Base-by-base conservation (phyloP, 345 rosid species). In the Rhodamnia rubescens region DNA sequence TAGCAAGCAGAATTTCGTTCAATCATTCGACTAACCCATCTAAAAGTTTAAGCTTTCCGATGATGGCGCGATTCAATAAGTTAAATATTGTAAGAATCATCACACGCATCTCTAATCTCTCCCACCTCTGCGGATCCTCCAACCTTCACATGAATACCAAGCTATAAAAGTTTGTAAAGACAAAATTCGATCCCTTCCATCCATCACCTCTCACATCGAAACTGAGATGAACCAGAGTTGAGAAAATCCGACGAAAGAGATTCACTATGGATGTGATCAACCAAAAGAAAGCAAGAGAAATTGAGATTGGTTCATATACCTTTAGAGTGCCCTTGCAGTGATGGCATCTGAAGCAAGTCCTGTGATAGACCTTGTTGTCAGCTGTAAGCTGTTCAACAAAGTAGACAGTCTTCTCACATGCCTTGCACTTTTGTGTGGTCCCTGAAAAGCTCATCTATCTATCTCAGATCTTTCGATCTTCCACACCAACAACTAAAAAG, bases 321-420 rank as follows among this genome's bases (percentile, higher is more conserved):
- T 90, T 91, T 83, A 91, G 91, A 74, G 93, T 91, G 83, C 92
- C 89, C 85, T 90, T 91, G 84, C 92, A 91, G 85, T 90, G 93
- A 84, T 90, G 92, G 85, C 93, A 91, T 83, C 92, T 89, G 89
- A 91, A 91, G 84, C 92, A 91, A 83, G 91, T 88, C 83, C 84
- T 91, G 86, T 91, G 93, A 36, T 87, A 91, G 86, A 91, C 90
- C 84, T 88, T 88, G 78, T 85, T 83, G 52, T 91, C 93, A 87
- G 91, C 88, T 40, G 89, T 86, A 47, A 91, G 91, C 86, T 91
- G 87, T 86, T 91, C 93, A 84, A 90, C 93, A 86, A 89, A 90
- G 86, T 91, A 91, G 52, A 91, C 93, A 51, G 91, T 91, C 91
- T 91, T 91, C 78, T 89, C 91, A 85, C 93, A 91, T 12, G 92